Base-by-base conservation (phyloP, 345 rosid species). In the Hirschfeldia incana region DNA sequence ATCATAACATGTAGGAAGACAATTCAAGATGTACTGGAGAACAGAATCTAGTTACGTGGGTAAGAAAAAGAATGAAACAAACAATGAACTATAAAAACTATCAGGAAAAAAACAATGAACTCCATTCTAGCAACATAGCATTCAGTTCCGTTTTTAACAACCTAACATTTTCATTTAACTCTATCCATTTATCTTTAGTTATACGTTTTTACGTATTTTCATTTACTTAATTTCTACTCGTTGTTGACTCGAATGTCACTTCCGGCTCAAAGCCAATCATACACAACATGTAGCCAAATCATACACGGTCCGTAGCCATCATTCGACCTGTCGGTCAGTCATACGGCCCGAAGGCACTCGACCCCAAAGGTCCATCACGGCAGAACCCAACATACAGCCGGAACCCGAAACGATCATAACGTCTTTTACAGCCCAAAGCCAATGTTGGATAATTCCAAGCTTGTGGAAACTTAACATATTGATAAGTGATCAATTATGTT, bases 41-140 rank as follows among this genome's bases (percentile, higher is more conserved):
- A 82, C 94, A 91, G 81, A 91, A 89, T 84, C 83, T 93, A 15
- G 95, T 93, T 34, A 91, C 97, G 49, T 91, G 97, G 98, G 98
- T 93, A 84, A 84, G 89, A 61, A 16, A 67, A 16, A 29, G 4
- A 53, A 15, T 16, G 4, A 6, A 49, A 68, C 29, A 49, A 46
- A n/a, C n/a, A n/a, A n/a, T n/a, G n/a, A n/a, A n/a, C n/a, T n/a
- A n/a, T n/a, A n/a, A n/a, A n/a, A n/a, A n/a, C n/a, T n/a, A n/a
- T n/a, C n/a, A n/a, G n/a, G n/a, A n/a, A n/a, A n/a, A n/a, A n/a
- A n/a, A n/a, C n/a, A n/a, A n/a, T n/a, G n/a, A n/a, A n/a, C n/a
- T n/a, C n/a, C 39, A 36, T 36, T 36, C 39, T 36, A 36, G 1
- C 39, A 36, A 36, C 39, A 8, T 36, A 36, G 8, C 34, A 32